phyloP scores from a whole-genome alignment of 345 rosid genomes.

The Adansonia digitata region DNA sequence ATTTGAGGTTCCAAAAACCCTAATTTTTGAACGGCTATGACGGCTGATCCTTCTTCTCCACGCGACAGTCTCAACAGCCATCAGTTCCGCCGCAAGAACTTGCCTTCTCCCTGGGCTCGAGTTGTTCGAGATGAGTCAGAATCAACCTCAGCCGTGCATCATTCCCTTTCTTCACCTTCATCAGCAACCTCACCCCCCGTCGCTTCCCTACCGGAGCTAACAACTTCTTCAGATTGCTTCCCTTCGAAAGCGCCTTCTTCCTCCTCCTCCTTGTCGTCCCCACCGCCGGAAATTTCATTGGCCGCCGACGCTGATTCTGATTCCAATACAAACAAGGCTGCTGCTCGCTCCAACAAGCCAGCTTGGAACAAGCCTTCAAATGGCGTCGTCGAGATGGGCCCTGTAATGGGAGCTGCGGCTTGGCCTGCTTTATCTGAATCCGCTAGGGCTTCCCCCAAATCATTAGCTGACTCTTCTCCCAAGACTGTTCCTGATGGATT shows the following conservation, averaged over 20 bases:
- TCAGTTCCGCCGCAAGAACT: conserved; percentile 26
- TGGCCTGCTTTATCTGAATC: conserved; percentile 69
- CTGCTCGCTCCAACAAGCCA: conserved; percentile 38
- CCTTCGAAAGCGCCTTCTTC: conserved; percentile 22
- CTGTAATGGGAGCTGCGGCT: conserved; percentile 51
- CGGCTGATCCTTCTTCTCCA: conserved; percentile 43
- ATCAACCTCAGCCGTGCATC: conserved; percentile 11
- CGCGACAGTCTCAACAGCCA: conserved; percentile 28
- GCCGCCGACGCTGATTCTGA: conserved; percentile 28
- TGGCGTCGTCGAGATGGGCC: conserved; percentile 33
- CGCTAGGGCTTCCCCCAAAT: conserved; percentile 39
- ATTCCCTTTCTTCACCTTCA: conserved; percentile 20
- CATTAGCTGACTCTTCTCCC: conserved; percentile 25
- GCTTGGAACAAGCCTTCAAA: conserved; percentile 56
- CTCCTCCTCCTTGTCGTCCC: neutral
- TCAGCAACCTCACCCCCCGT: conserved; percentile 13
- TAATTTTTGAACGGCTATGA: conserved; percentile 32
- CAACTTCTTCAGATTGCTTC: conserved; percentile 17
- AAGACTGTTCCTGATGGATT: conserved; percentile 40
- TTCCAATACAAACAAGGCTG: conserved; percentile 23
- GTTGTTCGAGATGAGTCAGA: conserved; percentile 40
- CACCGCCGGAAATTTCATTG: conserved; percentile 17
- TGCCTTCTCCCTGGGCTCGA: conserved; percentile 39
- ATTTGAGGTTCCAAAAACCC: conserved; percentile 21
- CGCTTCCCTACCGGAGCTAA: conserved; percentile 20